These are phyloP conservation scores for Globisporangium abappressorium DNA, from an alignment of 352 stramenopile species.

Conservation along the genomic window DNA sequence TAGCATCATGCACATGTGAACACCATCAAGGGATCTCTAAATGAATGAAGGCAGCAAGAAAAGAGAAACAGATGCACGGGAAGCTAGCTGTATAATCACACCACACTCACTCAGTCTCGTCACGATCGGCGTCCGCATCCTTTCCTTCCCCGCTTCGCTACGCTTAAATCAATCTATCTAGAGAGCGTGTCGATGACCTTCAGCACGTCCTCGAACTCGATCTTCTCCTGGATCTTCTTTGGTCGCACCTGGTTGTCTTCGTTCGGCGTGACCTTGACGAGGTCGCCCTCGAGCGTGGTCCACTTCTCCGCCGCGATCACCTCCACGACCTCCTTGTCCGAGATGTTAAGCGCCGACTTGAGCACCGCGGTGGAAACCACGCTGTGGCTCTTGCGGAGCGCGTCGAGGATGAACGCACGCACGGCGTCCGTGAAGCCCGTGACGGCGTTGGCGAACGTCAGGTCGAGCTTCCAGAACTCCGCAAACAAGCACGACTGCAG, in stretches of 20 bases:
- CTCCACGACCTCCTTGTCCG: conserved; percentile 57
- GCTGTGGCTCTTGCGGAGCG: conserved; percentile 73
- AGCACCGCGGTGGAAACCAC: conserved; percentile 56
- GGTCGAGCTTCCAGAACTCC: conserved; percentile 76
- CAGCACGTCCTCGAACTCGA: conserved; percentile 82
- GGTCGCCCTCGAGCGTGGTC: conserved; percentile 44
- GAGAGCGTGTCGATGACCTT: conserved; percentile 87
- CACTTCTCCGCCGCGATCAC: conserved; percentile 70
- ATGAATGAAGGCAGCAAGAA: not conserved
- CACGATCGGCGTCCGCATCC: not conserved
- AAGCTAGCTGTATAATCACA: conserved; percentile 14
- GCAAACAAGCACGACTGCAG: conserved; percentile 81
- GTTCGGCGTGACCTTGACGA: conserved; percentile 65
- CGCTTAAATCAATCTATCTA: conserved; percentile 55
- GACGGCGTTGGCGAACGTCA: conserved; percentile 58
- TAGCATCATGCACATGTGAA: not conserved
- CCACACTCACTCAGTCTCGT: conserved; percentile 6
- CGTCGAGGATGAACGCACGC: conserved; percentile 72
- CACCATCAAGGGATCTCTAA: not conserved
- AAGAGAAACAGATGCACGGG: not conserved
- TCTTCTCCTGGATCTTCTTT: conserved; percentile 86
- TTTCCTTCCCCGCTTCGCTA: conserved; percentile 1
- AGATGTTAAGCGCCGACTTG: conserved; percentile 64
- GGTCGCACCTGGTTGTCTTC: conserved; percentile 85
- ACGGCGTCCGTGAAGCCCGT: conserved; percentile 69